Conservation (phyloP, 371 early-diverging fungal genomes). For the Apophysomyces variabilis region DNA sequence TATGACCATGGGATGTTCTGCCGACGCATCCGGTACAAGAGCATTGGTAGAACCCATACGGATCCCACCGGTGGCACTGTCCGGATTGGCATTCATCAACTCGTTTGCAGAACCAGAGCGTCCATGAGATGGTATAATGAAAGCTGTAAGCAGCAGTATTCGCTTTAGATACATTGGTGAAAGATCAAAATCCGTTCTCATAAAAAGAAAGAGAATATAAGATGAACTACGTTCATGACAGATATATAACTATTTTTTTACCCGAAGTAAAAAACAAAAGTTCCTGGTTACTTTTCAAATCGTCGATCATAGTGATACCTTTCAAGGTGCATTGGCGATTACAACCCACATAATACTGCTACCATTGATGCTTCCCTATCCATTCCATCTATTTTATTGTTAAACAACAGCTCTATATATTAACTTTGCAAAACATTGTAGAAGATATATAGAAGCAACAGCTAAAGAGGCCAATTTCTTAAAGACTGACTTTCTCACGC, state of each 20-base stretch:
- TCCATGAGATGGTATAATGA: neutral
- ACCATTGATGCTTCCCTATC: too few species aligned
- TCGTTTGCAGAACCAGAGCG: neutral
- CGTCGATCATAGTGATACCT: too few species aligned
- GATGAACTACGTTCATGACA: neutral
- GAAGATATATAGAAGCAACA: too few species aligned
- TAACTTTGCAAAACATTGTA: too few species aligned
- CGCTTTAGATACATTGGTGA: neutral
- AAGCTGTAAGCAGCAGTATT: neutral
- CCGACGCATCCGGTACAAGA: constrained; percentile 45
- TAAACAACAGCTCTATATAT: too few species aligned
- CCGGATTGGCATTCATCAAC: constrained; percentile 8
- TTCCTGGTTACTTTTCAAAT: too few species aligned
- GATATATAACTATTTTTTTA: neutral
- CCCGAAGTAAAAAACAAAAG: too few species aligned
- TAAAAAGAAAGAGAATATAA: neutral
- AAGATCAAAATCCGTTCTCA: neutral
- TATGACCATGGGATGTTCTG: constrained; percentile 45
- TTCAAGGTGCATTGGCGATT: too few species aligned
- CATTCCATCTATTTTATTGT: too few species aligned
- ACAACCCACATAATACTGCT: too few species aligned
- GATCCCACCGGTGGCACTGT: constrained; percentile 30
- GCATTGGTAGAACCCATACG: constrained; percentile 27
- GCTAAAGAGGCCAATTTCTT: too few species aligned
- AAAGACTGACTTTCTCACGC: too few species aligned